Evolutionary conservation across 2,329 filamentous ascomycete genomes (phyloP).

Genomic region (Aspergillus persii): DNA sequence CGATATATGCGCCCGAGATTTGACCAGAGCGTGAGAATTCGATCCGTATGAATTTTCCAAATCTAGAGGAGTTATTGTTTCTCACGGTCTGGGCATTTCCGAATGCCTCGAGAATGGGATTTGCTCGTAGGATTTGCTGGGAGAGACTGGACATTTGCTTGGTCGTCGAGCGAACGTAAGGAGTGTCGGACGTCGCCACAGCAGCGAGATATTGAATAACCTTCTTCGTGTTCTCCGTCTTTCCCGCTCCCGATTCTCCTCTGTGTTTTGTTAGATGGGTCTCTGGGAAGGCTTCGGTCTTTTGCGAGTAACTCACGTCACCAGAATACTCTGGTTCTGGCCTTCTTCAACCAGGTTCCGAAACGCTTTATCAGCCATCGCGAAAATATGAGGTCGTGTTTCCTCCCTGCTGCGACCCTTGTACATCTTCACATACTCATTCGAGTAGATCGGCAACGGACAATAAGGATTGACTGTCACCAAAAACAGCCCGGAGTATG

Average conservation of each 20-base stretch:
- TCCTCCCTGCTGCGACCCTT: constrained; percentile 87
- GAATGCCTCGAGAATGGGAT: constrained; percentile 96
- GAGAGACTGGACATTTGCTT: constrained; percentile 80
- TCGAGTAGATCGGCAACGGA: constrained; percentile 87
- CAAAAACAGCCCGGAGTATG: constrained; percentile 93
- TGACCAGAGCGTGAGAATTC: constrained; percentile 85
- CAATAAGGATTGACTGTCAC: constrained; percentile 98
- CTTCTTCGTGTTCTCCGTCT: constrained; percentile 99
- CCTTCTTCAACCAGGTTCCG: constrained; percentile 93
- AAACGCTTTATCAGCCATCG: constrained; percentile 96
- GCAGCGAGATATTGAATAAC: constrained; percentile 98
- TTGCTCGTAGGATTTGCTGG: constrained; percentile 92
- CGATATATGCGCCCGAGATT: constrained; percentile 93
- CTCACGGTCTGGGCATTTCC: constrained; percentile 97
- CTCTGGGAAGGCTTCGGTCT: neutral
- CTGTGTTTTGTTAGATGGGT: constrained; percentile 28
- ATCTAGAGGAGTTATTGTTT: constrained; percentile 97
- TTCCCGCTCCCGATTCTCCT: constrained; percentile 95
- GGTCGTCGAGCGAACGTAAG: constrained; percentile 58
- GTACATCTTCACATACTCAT: constrained; percentile 98
- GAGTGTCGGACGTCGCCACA: constrained; percentile 80
- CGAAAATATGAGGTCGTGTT: constrained; percentile 94
- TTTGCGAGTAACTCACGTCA: constrained; percentile 59
- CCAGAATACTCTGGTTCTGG: constrained; percentile 93
- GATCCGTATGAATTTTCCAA: constrained; percentile 98